Base-by-base conservation (phyloP, 345 rosid genomes). In the Syzygium jambos region DNA sequence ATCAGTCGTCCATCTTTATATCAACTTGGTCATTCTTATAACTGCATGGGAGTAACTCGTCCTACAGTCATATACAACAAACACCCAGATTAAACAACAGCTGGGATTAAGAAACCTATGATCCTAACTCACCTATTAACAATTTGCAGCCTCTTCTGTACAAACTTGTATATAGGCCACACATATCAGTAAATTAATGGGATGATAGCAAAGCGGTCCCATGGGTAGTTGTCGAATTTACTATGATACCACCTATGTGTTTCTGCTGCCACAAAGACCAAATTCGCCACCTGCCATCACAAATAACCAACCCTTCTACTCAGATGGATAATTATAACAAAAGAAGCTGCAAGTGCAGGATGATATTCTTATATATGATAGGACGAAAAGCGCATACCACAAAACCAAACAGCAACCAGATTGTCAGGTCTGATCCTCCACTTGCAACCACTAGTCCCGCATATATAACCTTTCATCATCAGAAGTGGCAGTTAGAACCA, bases 241-340 rank as follows among this genome's bases (percentile, higher is more conserved):
- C 63, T 87, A 27, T 80, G 91, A 89, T 95, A 94, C 99, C 98
- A 94, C 86, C 87, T 90, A 65, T 94, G 98, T 27, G 99, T 95
- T 90, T 97, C 97, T 84, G 91, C 92, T 53, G 97, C 98, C 4
- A 93, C 96, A 38, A 92, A 78, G 51, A 85, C 88, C 85, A 95
- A 92, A 92, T 96, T 97, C 9, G 90, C 93, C 85, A 93, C 98
- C 98, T 96, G 93, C 85, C 85, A 86, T 54, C 23, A 89, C 53
- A 55, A 54, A 73, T 30, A n/a, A 89, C 78, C 55, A 51, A 43
- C 46, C 51, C 29, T 85, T 85, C 52, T 25, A 46, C 17, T 57
- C 68, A 57, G 14, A 38, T 51, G 46, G n/a, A 49, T 53, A 55
- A 12, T 38, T 52, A 53, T 34, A n/a, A 34, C 22, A 77, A 15